A percentile compares a stretch with the other conserved stretches of the same genome.
Evolutionary conservation across 192 early-diverging fungal genomes (phyloP).

Genomic region (Geranomyces variabilis): DNA sequence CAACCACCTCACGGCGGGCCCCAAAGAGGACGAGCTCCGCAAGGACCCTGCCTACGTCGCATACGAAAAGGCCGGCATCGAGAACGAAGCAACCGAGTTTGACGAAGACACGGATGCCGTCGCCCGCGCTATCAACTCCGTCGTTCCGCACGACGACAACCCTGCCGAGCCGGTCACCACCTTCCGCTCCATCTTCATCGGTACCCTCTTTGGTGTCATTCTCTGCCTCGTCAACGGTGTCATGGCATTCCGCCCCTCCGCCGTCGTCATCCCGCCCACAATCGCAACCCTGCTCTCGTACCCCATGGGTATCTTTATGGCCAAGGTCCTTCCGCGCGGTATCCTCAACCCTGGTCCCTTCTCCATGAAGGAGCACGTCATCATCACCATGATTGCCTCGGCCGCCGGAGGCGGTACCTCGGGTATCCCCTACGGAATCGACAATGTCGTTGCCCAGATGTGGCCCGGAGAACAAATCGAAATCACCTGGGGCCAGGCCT

Average conservation of each 20-base stretch:
- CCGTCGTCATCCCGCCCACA: conserved; percentile 14
- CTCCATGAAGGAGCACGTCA: conserved; percentile 86
- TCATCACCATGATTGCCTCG: conserved; percentile 76
- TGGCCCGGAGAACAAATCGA: neutral
- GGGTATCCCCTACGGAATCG: conserved; percentile 27
- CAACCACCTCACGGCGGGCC: neutral
- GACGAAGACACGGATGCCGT: conserved; percentile 18
- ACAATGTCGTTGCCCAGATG: conserved; percentile 27
- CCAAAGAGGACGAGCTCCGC: neutral
- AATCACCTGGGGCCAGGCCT: neutral
- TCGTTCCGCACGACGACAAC: conserved; percentile 12
- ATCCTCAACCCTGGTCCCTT: conserved; percentile 83
- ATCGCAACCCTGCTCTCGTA: conserved; percentile 15
- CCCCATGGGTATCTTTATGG: conserved; percentile 8
- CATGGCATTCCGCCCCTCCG: conserved; percentile 4
- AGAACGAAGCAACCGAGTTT: conserved; percentile 11
- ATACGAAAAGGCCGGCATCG: conserved; percentile 21
- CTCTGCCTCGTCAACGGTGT: conserved; percentile 11
- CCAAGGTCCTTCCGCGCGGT: conserved; percentile 36
- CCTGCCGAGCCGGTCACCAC: conserved; percentile 1
- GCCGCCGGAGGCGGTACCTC: conserved; percentile 32
- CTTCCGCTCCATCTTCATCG: conserved; percentile 12
- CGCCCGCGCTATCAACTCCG: conserved; percentile 24
- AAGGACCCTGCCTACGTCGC: conserved; percentile 10
- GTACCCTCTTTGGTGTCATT: conserved; percentile 5